These are phyloP conservation scores for Cruciata laevipes DNA, from an alignment of 257 asterid genomes.

Conservation along the genomic window DNA sequence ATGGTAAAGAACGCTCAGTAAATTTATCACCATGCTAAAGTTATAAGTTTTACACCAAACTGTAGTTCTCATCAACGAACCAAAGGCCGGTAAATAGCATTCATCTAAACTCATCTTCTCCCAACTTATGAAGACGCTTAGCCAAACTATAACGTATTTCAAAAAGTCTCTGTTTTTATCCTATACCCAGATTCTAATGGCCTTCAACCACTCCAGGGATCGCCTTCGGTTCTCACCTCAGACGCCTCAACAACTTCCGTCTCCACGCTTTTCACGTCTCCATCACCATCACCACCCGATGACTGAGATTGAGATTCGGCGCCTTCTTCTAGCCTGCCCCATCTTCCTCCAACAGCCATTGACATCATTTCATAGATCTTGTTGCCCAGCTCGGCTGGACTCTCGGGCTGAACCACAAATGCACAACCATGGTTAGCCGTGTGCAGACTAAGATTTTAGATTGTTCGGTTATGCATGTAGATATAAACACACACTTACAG, in stretches of 20 bases:
- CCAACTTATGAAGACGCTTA: no score
- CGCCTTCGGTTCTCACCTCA: constrained; percentile 84
- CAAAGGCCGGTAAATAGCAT: background rate
- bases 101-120: no score
- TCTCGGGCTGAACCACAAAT: constrained; percentile 71
- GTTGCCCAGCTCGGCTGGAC: constrained; percentile 92
- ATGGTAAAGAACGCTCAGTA: no score
- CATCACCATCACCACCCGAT: background rate
- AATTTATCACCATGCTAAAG: no score
- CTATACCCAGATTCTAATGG: background rate
- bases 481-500: constrained; percentile 42
- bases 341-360: constrained; percentile 97
- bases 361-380: constrained; percentile 99
- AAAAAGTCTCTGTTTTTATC: background rate
- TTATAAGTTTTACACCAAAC: background rate
- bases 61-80: background rate
- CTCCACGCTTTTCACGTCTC: constrained; percentile 33
- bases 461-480: background rate
- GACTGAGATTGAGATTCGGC: constrained; percentile 24
- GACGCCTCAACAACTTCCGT: constrained; percentile 71
- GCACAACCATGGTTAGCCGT: background rate
- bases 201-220: constrained; percentile 57
- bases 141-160: background rate
- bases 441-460: background rate
- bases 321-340: constrained; percentile 76